Percentiles rank a stretch among this genome's conserved stretches.
Evolutionary conservation across 192 early-diverging fungal genomes (phyloP).

Genomic region (Coemansia sp.): DNA sequence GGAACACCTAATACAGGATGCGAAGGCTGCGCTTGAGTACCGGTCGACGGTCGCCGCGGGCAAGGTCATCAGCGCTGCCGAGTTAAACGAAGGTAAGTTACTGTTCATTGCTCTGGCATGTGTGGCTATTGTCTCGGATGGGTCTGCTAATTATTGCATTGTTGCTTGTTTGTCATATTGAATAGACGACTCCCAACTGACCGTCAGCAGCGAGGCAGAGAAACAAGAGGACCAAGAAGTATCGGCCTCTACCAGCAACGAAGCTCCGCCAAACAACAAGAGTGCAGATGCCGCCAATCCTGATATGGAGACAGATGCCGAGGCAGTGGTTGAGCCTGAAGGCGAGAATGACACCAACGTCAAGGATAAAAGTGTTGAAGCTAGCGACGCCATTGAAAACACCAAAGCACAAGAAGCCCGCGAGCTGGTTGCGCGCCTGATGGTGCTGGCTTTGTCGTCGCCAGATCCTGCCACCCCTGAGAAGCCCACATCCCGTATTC

Average conservation of each 20-base stretch:
- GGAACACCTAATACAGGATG: constrained; percentile 55
- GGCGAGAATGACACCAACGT: background rate
- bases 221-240: constrained; percentile 1
- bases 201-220: constrained; percentile 12
- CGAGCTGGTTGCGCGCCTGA: constrained; percentile 46
- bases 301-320: background rate
- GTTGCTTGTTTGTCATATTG: background rate
- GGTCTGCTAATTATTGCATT: background rate
- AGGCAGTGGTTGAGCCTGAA: background rate
- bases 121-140: background rate
- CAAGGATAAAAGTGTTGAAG: background rate
- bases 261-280: background rate
- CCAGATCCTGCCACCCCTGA: constrained; percentile 20
- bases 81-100: constrained; percentile 43
- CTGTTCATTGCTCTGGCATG: background rate
- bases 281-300: background rate
- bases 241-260: background rate
- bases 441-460: constrained; percentile 48
- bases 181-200: constrained; percentile 41
- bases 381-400: background rate
- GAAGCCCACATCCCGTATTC: constrained; percentile 25
- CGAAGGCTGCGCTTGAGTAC: constrained; percentile 50
- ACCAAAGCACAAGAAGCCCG: constrained; percentile 43
- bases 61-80: constrained; percentile 51
- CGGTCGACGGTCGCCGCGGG: constrained; percentile 47